A percentile compares a stretch with the other conserved stretches of the same genome.
Conservation (phyloP, 805 yeast species). For the Starmera caribaea region DNA sequence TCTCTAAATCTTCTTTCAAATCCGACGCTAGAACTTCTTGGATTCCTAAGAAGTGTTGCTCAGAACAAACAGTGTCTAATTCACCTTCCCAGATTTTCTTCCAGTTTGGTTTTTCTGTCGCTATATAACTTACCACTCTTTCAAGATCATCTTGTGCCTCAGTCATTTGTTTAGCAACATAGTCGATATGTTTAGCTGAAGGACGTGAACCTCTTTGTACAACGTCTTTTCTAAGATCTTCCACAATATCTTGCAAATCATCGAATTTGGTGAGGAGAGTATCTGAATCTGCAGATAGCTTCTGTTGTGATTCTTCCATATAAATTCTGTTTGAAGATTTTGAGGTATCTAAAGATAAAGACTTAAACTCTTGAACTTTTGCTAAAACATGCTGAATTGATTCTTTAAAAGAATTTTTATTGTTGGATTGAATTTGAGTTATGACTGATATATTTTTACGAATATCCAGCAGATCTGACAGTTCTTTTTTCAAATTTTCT, state of each 20-base stretch:
- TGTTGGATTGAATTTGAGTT: conserved; percentile 41
- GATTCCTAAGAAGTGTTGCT: conserved; percentile 82
- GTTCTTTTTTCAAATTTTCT: conserved; percentile 3
- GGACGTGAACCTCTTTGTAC: conserved; percentile 86
- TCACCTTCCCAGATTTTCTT: conserved; percentile 88
- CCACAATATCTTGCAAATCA: conserved; percentile 86
- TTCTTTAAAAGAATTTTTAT: conserved; percentile 30
- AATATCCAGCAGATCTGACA: conserved; percentile 27
- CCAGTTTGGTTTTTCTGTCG: conserved; percentile 75
- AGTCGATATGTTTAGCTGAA: conserved; percentile 57
- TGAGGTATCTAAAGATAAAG: conserved; percentile 30
- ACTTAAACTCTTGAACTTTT: conserved; percentile 43
- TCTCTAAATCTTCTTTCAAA: conserved; percentile 68
- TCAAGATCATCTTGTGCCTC: conserved; percentile 44
- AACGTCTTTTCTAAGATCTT: conserved; percentile 81
- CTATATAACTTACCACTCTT: conserved; percentile 50
- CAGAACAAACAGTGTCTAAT: conserved; percentile 82
- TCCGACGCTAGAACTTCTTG: conserved; percentile 83
- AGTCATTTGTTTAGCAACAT: conserved; percentile 54
- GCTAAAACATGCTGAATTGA: conserved; percentile 34
- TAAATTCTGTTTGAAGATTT: conserved; percentile 35
- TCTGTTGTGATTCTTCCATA: conserved; percentile 67
- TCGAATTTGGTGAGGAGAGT: conserved; percentile 69
- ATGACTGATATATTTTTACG: conserved; percentile 50
- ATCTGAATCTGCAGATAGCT: conserved; percentile 72